A percentile compares a stretch with the other conserved stretches of the same genome.
Conservation (phyloP, 345 rosid genomes). For the Cochlearia excelsa region DNA sequence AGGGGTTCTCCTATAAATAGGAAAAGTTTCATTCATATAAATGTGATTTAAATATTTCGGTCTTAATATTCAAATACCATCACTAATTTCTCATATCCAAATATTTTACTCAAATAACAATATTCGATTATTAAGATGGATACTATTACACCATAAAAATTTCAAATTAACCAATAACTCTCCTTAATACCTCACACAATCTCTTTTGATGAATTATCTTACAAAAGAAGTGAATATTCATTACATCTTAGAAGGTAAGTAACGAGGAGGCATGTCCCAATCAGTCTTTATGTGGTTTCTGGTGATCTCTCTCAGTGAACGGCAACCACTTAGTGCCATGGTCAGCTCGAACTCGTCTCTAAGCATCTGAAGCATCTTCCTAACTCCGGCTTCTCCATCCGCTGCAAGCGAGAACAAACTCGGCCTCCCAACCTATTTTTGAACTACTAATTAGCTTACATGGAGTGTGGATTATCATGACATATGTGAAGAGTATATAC, state of each 20-base stretch:
- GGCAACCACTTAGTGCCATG: slow-evolving; percentile 87
- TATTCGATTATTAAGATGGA: too few species aligned
- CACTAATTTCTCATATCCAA: too few species aligned
- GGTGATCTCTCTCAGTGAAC: slow-evolving; percentile 76
- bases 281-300: slow-evolving; percentile 64
- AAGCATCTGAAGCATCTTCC: slow-evolving; percentile 73
- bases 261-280: slow-evolving; percentile 59
- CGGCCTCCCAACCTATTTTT: slow-evolving; percentile 79
- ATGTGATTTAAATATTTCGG: too few species aligned
- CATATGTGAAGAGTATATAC: neutral
- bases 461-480: neutral
- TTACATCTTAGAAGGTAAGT: slow-evolving; percentile 43
- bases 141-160: too few species aligned
- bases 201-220: too few species aligned
- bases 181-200: too few species aligned
- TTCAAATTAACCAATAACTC: too few species aligned
- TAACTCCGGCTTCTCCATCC: slow-evolving; percentile 68
- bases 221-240: neutral
- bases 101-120: too few species aligned
- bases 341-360: slow-evolving; percentile 84
- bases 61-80: neutral
- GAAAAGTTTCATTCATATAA: too few species aligned
- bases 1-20: too few species aligned
- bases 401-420: slow-evolving; percentile 78
- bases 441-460: neutral